Conservation (phyloP, 768 basidiomycete species). For the Panus rudis region DNA sequence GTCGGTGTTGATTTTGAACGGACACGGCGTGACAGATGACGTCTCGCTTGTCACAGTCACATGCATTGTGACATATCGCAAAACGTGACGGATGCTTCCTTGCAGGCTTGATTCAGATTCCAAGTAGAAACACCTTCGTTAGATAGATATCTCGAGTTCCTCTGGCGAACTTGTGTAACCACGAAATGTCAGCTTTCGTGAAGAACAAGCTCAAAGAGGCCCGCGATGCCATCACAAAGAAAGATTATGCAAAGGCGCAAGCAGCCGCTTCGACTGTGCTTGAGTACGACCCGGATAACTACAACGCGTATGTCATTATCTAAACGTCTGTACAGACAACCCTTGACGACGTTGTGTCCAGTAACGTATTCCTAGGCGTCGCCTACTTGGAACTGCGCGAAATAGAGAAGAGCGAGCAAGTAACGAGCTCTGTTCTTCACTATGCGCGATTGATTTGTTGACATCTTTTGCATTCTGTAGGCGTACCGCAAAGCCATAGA, state of each 20-base stretch:
- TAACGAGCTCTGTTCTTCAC: slow-evolving; percentile 32
- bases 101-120: too few species aligned
- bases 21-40: too few species aligned
- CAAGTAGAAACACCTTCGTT: too few species aligned
- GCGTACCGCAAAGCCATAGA: slow-evolving; percentile 73
- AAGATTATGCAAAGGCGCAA: slow-evolving; percentile 64
- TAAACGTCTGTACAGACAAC: background rate
- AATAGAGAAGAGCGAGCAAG: slow-evolving; percentile 75
- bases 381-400: slow-evolving; percentile 72
- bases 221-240: slow-evolving; percentile 67
- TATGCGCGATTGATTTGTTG: slow-evolving; percentile 9
- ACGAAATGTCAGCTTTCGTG: slow-evolving; percentile 31
- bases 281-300: slow-evolving; percentile 75
- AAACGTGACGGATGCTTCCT: too few species aligned
- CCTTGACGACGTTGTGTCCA: slow-evolving; percentile 23
- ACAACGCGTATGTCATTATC: slow-evolving; percentile 65
- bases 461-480: slow-evolving; percentile 38
- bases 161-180: too few species aligned
- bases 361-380: slow-evolving; percentile 81
- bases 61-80: too few species aligned
- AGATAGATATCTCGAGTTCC: too few species aligned
- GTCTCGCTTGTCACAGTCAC: too few species aligned
- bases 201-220: slow-evolving; percentile 77
- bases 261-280: slow-evolving; percentile 61
- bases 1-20: too few species aligned